Base-by-base conservation (phyloP, 306 rosid species). In the Carpinus viminea region DNA sequence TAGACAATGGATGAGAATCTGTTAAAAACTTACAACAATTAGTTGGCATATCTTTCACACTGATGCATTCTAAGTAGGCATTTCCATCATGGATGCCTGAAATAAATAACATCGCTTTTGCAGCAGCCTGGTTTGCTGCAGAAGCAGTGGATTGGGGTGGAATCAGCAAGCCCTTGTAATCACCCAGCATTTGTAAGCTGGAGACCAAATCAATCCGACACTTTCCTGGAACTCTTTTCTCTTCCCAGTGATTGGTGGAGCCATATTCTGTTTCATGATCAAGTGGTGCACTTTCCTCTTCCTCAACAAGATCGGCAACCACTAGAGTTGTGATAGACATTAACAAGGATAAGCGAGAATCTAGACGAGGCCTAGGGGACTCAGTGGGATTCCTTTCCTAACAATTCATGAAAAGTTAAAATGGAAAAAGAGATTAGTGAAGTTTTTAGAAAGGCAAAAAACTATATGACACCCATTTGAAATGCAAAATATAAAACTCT, bases 301-400 rank as follows among this genome's bases (percentile, higher is more conserved):
- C 98, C 80, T 91, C 98, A 77, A 95, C 83, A 76, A 95, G 88
- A 78, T 90, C 90, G 45, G 88, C 90, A 79, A 95, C 87, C 77
- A 90, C 97, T 62, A 95, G 99, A 55, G 93, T 85, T 54, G 87
- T 86, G 84, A 95, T 86, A 48, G 98, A 91, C 75, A 95, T 79
- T 50, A 91, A 88, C 85, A 90, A 87, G 96, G 96, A 92, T 81
- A 95, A 83, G 70, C 97, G 97, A 51, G 93, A 83, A 80, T 93
- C 99, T 12, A 95, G 85, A 83, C 87, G 97, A 70, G 98, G 98
- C 91, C 93, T 92, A 15, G 98, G 94, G 36, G 96, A 96, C 70
- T 95, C 96, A 74, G 91, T 91, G n/a, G 98, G 92, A 75, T 93
- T 93, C 86, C 98, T 91, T 87, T 91, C 99, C 99, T 95, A 74